Conservation (phyloP, 306 rosid genomes). For the Leucaena leucocephala region DNA sequence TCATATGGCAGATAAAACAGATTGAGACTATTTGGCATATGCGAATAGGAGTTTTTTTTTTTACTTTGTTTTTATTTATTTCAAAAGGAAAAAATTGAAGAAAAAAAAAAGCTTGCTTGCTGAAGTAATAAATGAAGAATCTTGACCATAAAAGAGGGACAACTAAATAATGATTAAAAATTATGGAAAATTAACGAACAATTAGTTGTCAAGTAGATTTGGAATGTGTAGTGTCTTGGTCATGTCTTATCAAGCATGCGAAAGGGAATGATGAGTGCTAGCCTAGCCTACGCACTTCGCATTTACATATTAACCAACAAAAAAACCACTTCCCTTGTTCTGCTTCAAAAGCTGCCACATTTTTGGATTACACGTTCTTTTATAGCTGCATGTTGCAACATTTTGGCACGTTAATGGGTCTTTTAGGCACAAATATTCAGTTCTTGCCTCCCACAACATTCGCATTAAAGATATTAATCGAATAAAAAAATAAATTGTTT, state of each 20-base stretch:
- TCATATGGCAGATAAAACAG: too few species aligned
- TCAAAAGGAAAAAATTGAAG: too few species aligned
- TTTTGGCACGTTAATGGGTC: not conserved
- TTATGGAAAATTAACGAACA: not conserved
- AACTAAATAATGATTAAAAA: conserved; percentile 47
- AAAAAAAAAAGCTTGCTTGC: not conserved
- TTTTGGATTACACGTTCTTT: not conserved
- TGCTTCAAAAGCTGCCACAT: not conserved
- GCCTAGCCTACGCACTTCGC: conserved; percentile 27
- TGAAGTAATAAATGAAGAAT: conserved; percentile 42
- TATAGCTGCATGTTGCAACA: not conserved
- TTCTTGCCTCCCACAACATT: not conserved
- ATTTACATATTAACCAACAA: not conserved
- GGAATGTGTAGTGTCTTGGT: conserved; percentile 26
- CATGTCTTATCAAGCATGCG: conserved; percentile 6
- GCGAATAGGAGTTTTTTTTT: too few species aligned
- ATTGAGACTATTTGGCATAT: too few species aligned
- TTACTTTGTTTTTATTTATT: not conserved
- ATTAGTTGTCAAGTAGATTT: conserved; percentile 28
- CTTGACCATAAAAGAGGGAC: conserved; percentile 30
- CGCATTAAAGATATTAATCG: not conserved
- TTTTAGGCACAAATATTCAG: conserved; percentile 9
- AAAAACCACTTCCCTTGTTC: not conserved
- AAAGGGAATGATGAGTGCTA: not conserved
- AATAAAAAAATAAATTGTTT: not conserved